These are phyloP conservation scores for Graphilbum sp. DNA, from an alignment of 2,329 filamentous ascomycete genomes.

Conservation along the genomic window DNA sequence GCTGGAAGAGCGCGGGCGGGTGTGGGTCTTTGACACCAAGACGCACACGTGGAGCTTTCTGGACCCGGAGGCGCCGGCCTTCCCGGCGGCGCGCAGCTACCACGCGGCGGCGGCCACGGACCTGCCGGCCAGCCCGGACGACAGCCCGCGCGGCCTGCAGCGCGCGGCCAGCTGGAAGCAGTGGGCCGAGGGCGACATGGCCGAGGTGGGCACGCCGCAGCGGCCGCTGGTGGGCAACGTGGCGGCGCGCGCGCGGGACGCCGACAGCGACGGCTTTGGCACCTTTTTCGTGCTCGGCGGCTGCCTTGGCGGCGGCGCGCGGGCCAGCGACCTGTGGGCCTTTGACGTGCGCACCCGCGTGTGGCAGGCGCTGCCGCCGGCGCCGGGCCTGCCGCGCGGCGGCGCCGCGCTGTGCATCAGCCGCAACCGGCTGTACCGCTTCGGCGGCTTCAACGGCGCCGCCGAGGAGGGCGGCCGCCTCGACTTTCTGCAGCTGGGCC, in stretches of 20 bases:
- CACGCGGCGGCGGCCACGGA: slow-evolving; percentile 42
- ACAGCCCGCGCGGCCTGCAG: slow-evolving; percentile 14
- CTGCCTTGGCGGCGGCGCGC: slow-evolving; percentile 45
- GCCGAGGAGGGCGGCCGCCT: slow-evolving; percentile 54
- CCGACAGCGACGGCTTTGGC: slow-evolving; percentile 45
- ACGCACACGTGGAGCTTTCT: slow-evolving; percentile 48
- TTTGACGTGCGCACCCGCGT: slow-evolving; percentile 48
- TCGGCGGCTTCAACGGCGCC: slow-evolving; percentile 63
- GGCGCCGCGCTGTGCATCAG: slow-evolving; percentile 51
- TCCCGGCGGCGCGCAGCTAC: slow-evolving; percentile 47
- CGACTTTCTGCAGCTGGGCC: slow-evolving; percentile 44
- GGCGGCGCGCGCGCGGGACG: slow-evolving; percentile 39
- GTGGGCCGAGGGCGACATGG: slow-evolving; percentile 38
- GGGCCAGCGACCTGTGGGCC: slow-evolving; percentile 57
- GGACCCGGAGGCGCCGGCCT: slow-evolving; percentile 32
- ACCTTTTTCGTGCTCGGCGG: slow-evolving; percentile 66
- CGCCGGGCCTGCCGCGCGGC: slow-evolving; percentile 49
- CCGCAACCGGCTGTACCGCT: slow-evolving; percentile 53
- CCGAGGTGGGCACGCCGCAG: slow-evolving; percentile 40
- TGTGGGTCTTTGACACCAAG: slow-evolving; percentile 61
- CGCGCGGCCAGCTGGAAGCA: slow-evolving; percentile 32
- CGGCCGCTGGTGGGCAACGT: slow-evolving; percentile 40
- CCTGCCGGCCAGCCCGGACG: slow-evolving; percentile 5
- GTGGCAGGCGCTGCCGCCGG: slow-evolving; percentile 53
- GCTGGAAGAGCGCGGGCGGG: slow-evolving; percentile 54